Evolutionary conservation across 2,329 filamentous ascomycete genomes (phyloP), one percentile per base, ranked within the genome.

Genomic region (Cytospora piceicola): DNA sequence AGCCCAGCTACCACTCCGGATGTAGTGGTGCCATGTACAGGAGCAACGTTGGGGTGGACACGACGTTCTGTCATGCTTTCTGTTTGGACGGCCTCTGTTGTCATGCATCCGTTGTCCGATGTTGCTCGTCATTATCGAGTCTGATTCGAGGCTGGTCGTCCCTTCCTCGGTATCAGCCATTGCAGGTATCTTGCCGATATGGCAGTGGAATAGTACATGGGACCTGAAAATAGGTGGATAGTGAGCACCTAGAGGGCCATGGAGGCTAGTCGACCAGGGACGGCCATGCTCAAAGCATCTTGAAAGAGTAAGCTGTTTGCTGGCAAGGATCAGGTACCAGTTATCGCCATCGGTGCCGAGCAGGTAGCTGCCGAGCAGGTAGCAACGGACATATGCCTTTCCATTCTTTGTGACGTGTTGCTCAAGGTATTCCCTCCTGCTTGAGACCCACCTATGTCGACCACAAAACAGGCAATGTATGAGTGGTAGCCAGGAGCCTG

Each of bases 21-120:
- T 66, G 63, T 57, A 51, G 66, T 68, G 66, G 61, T 60, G 52
- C 66, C 66, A 66, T 63, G 63, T 42, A 49, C 61, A 65, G 53
- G 42, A 66, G 56, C 59, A 36, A 36, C 46, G 22, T 14, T 15
- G 8, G 64, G 29, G 51, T 54, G 51, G 55, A 49, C 60, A 66
- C 58, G 60, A 39, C 60, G 20, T 68, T 29, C 60, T 53, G 58
- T 63, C 66, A 66, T 53, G 49, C 29, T 58, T 42, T 59, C 53
- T 46, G 63, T 61, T 58, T 66, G 54, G 59, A 61, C 24, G 15
- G 17, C 46, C 17, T 57, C 54, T 34, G n/a, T 36, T 58, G 34
- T 9, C 32, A 61, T 55, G 61, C 54, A 67, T 34, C 46, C 53
- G 58, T 32, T 29, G 24, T 30, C 55, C 34, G 52, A 30, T 53